Evolutionary conservation across 306 rosid genomes (phyloP).

Genomic region (Medicago lupulina): DNA sequence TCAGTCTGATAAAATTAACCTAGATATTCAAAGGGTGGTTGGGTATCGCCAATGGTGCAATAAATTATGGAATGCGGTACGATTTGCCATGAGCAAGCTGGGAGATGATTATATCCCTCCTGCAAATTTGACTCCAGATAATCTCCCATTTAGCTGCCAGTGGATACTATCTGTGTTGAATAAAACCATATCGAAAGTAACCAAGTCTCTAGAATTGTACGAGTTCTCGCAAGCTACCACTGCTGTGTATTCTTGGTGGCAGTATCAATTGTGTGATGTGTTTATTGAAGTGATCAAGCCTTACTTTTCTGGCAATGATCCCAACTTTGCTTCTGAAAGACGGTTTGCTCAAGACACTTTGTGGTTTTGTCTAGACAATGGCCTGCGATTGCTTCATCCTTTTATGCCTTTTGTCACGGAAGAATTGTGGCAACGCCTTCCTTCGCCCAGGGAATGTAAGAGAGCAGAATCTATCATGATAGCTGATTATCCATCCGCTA

Average conservation of each 20-base stretch:
- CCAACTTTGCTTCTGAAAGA: constrained; percentile 63
- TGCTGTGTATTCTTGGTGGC: constrained; percentile 93
- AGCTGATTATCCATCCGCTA: constrained; percentile 67
- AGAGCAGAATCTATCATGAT: constrained; percentile 82
- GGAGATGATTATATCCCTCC: constrained; percentile 85
- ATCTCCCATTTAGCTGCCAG: constrained; percentile 89
- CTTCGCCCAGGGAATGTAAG: constrained; percentile 60
- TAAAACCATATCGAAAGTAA: constrained; percentile 70
- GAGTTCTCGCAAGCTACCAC: constrained; percentile 88
- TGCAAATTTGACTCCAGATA: constrained; percentile 54
- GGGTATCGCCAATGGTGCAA: constrained; percentile 98
- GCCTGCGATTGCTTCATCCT: constrained; percentile 94
- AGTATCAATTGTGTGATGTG: constrained; percentile 93
- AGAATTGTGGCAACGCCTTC: constrained; percentile 99
- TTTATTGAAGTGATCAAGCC: constrained; percentile 94
- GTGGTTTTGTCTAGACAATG: constrained; percentile 93
- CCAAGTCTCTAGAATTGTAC: constrained; percentile 62
- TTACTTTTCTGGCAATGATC: constrained; percentile 71
- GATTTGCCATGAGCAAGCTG: constrained; percentile 92
- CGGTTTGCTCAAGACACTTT: constrained; percentile 77
- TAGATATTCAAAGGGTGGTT: constrained; percentile 93
- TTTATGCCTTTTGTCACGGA: constrained; percentile 97
- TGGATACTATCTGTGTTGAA: constrained; percentile 87
- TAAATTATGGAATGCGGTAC: constrained; percentile 91
- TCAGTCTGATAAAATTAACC: constrained; percentile 96